Percentiles rank a stretch among this genome's conserved stretches.
These are phyloP conservation scores for Arthrobotrys iridis DNA, from an alignment of 2,329 filamentous ascomycete genomes.

Conservation along the genomic window DNA sequence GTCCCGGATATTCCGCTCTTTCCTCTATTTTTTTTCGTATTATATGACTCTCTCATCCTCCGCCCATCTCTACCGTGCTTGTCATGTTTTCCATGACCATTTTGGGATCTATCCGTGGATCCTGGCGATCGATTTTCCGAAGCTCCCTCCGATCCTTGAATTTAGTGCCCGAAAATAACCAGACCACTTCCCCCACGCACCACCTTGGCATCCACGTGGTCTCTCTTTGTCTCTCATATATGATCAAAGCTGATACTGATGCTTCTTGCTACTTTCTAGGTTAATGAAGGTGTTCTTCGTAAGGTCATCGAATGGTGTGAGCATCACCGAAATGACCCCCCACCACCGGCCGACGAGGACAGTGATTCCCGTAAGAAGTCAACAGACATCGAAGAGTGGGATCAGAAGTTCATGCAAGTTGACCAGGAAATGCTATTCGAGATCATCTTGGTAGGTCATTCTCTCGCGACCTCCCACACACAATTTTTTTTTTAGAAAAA, in stretches of 20 bases:
- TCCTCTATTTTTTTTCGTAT: too few relatives aligned
- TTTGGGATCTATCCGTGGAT: neutral
- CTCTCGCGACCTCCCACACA: neutral
- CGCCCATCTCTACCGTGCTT: neutral
- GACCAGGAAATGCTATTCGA: constrained; percentile 99
- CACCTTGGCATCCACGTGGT: neutral
- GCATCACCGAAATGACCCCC: constrained; percentile 89
- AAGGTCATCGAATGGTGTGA: constrained; percentile 99
- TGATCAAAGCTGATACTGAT: constrained; percentile 15
- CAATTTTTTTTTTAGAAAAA: neutral
- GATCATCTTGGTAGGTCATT: constrained; percentile 83
- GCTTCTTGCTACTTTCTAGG: constrained; percentile 64
- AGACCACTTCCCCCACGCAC: neutral
- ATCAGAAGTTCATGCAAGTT: constrained; percentile 99
- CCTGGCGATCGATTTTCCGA: neutral
- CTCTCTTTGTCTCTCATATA: neutral
- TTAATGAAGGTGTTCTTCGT: constrained; percentile 90
- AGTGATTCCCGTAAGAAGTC: constrained; percentile 96
- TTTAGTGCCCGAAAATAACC: neutral
- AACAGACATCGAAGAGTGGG: constrained; percentile 99
- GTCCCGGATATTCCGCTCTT: constrained; percentile 56
- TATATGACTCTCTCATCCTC: too few relatives aligned
- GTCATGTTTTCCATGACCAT: neutral
- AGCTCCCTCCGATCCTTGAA: neutral
- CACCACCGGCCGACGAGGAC: constrained; percentile 84